Base-by-base conservation (phyloP, 805 yeast genomes). In the Barnettozyma californica region DNA sequence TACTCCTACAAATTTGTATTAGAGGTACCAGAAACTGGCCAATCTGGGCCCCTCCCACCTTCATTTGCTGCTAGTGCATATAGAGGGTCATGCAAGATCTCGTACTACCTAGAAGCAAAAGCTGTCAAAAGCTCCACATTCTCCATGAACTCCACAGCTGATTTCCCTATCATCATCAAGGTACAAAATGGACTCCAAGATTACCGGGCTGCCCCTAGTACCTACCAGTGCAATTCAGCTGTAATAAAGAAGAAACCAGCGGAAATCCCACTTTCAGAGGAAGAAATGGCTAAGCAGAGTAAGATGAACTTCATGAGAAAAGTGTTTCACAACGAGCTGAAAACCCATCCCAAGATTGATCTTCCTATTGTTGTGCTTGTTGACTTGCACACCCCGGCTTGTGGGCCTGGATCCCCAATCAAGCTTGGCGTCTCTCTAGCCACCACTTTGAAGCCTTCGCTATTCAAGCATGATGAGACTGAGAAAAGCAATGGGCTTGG, bases 1-100 rank as follows among this genome's bases (percentile, higher is more conserved):
- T 77, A 78, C 56, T 58, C 64, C 1, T 77, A 75, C 51, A 77
- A 78, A 5, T 79, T 79, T 54, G 10, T 44, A 0, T 46, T 58
- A 23, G 34, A 39, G 31, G 26, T 58, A 18, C 55, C 58, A 4
- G n/a, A 18, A 33, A 18, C 18, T 6, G 36, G 36, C 16, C 19
- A 33, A 18, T 33, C 36, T n/a, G 36, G 36, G 11, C 36, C 36
- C 9, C 19, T 33, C 3, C 19, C 18, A 5, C 36, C 36, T 11
- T 33, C 36, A 3, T 33, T 33, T n/a, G 16, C 18, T 11, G 36
- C 7, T n/a, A 18, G 18, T 33, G 36, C 19, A 8, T n/a, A 14
- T 9, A 33, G 19, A 33, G 36, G 36, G 19, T n/a, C 18, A 33
- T n/a, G 18, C 19, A 33, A 8, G 36, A 33, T 33, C 16, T 33